A percentile compares a stretch with the other conserved stretches of the same genome.
These are phyloP conservation scores for Tolypocladium guangdongense DNA, from an alignment of 2,329 filamentous ascomycete genomes.

Conservation along the genomic window DNA sequence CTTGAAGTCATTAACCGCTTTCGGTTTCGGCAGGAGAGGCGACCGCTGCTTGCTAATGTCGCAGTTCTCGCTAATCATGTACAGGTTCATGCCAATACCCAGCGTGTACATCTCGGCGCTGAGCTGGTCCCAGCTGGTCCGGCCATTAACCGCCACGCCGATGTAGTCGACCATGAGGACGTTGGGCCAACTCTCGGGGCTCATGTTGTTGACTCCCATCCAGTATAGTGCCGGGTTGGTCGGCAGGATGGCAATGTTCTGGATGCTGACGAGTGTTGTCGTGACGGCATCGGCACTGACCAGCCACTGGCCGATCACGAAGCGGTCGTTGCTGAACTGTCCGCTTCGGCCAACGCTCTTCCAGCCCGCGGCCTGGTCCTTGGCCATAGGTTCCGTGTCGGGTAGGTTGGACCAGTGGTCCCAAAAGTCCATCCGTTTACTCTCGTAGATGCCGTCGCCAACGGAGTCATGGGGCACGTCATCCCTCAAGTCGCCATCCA, in stretches of 20 bases:
- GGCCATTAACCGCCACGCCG: conserved; percentile 15
- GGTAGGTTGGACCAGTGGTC: conserved; percentile 20
- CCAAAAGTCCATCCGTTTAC: conserved; percentile 10
- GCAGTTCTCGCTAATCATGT: conserved; percentile 23
- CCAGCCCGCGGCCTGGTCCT: conserved; percentile 12
- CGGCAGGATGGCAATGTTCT: neutral
- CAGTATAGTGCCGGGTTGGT: conserved; percentile 25
- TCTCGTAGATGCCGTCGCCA: conserved; percentile 19
- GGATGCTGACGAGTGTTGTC: conserved; percentile 1
- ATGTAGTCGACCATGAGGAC: conserved; percentile 21
- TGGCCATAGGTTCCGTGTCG: conserved; percentile 13
- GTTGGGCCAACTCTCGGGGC: conserved; percentile 16
- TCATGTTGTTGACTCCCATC: conserved; percentile 17
- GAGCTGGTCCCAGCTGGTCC: conserved; percentile 14
- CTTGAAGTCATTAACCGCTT: neutral
- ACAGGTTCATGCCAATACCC: conserved; percentile 16
- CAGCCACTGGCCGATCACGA: conserved; percentile 19
- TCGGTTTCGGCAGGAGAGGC: conserved; percentile 9
- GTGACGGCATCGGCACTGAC: conserved; percentile 13
- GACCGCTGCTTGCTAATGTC: conserved; percentile 8
- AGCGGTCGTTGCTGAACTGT: conserved; percentile 1
- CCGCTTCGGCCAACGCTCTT: conserved; percentile 10
- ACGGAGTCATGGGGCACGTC: conserved; percentile 7
- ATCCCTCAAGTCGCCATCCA: conserved; percentile 5
- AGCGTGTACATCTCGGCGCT: conserved; percentile 21